Percentiles rank a stretch among this genome's conserved stretches.
Evolutionary conservation across 495 filamentous ascomycete genomes (phyloP).

Genomic region (Terfezia claveryi): DNA sequence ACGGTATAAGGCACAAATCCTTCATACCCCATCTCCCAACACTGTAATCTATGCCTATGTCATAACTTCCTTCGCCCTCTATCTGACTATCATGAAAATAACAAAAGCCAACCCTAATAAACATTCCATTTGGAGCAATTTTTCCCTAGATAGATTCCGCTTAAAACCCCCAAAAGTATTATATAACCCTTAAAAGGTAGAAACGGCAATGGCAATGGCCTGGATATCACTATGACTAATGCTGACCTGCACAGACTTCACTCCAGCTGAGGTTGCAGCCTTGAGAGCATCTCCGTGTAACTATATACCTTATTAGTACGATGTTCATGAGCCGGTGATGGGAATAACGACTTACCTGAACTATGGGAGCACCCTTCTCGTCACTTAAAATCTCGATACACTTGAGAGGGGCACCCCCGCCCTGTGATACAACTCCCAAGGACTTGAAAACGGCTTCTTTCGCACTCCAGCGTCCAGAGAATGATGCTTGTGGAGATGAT

Average conservation of each 20-base stretch:
- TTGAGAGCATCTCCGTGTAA: constrained; percentile 62
- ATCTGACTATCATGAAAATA: neutral
- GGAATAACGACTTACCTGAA: constrained; percentile 43
- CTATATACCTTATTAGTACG: constrained; percentile 31
- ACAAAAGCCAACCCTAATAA: neutral
- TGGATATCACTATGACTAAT: constrained; percentile 87
- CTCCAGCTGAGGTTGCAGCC: constrained; percentile 60
- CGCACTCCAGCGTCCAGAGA: constrained; percentile 84
- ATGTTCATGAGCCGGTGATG: neutral
- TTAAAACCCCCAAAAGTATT: constrained; percentile 18
- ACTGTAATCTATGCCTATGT: neutral
- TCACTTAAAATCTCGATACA: constrained; percentile 83
- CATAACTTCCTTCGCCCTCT: neutral
- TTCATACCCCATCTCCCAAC: neutral
- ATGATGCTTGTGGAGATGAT: constrained; percentile 54
- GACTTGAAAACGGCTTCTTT: constrained; percentile 99
- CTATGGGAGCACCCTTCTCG: constrained; percentile 57
- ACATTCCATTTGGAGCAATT: neutral
- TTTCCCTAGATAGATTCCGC: neutral
- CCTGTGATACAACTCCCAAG: constrained; percentile 66
- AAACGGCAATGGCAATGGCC: constrained; percentile 77
- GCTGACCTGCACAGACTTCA: constrained; percentile 71
- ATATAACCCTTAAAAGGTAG: constrained; percentile 27
- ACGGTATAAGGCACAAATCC: neutral
- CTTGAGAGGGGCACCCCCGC: constrained; percentile 70